Evolutionary conservation across 1,139 yeast genomes (phyloP), one percentile per base, ranked within the genome.

Genomic region (Yamadazyma trypodendri): DNA sequence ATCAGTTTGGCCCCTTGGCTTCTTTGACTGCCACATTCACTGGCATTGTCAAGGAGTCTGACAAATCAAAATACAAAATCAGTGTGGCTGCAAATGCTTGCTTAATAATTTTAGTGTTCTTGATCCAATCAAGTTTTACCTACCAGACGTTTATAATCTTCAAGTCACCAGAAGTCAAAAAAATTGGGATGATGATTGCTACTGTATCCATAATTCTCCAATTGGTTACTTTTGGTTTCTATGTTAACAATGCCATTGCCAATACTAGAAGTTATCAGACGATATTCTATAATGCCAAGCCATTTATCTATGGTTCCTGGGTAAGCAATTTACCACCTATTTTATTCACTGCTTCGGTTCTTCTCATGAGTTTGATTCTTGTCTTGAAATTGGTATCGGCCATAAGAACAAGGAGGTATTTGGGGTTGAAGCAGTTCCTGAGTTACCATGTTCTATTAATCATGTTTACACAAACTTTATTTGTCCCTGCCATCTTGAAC

Each of bases 351-450:
- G 74, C 77, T 0, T 81, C 95, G 0, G 75, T 89, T 14, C 72
- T 78, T 45, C 55, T 83, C 20, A 79, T 80, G 65, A 77, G 86
- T 28, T 42, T 77, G 1, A 61, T 86, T 23, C 67, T 90, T 31
- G 58, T 80, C 3, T 53, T 66, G 11, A 92, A 90, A 56, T 68
- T 92, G 37, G 56, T 72, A 11, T 45, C 75, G 38, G 95, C 96
- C 1, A 75, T 87, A 23, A 71, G 79, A 44, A 74, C 85, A 2
- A 77, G 97, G 56, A 71, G 89, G 41, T 75, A 66, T 45, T 61
- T 89, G 39, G 98, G 98, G 0, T 64, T 88, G 41, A 79, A 73
- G 49, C 95, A 87, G 54, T 88, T 90, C 54, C 90, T 84, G 45
- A 79, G 85, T 24, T 77, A 86, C 56, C 96, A 88, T 57, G 79